A percentile compares a stretch with the other conserved stretches of the same genome.
phyloP scores from a whole-genome alignment of 352 stramenopile species.

The Phytopythium aichiense region DNA sequence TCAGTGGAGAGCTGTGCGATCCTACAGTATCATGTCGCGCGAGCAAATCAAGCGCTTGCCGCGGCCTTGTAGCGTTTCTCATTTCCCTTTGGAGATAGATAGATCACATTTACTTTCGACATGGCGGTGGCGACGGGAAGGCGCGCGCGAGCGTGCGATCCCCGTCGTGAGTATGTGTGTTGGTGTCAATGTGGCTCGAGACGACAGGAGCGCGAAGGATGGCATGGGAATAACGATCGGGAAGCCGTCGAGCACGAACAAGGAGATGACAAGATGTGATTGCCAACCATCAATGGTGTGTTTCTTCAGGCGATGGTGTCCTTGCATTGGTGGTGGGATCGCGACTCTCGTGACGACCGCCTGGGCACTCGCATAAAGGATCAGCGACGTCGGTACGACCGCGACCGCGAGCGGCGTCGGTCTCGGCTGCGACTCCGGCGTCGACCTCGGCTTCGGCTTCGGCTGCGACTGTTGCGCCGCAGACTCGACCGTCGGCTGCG shows the following conservation, averaged over 20 bases:
- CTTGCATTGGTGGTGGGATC: background rate
- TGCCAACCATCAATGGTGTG: too few species aligned
- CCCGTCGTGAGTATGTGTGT: background rate
- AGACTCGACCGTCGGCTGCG: background rate
- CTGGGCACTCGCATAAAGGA: background rate
- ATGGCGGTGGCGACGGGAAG: background rate
- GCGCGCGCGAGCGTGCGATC: background rate
- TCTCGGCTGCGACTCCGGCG: slow-evolving; percentile 12
- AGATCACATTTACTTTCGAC: slow-evolving; percentile 9
- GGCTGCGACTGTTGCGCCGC: slow-evolving; percentile 23
- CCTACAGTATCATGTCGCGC: background rate
- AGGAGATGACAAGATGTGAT: too few species aligned
- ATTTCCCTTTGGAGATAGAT: slow-evolving; percentile 12
- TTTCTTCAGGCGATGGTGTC: background rate
- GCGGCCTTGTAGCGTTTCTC: slow-evolving; percentile 3
- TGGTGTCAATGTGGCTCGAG: background rate
- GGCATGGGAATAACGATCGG: too few species aligned
- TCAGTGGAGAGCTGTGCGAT: background rate
- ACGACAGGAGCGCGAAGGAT: too few species aligned
- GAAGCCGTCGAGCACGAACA: too few species aligned
- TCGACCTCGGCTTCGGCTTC: slow-evolving; percentile 17
- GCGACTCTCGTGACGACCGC: too few species aligned
- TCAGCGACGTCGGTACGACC: slow-evolving; percentile 22
- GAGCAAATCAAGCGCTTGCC: slow-evolving; percentile 4
- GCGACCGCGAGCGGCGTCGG: slow-evolving; percentile 13